phyloP scores from a whole-genome alignment of 1,284 basidiomycete genomes.

The Sanguinoderma infundibulare region DNA sequence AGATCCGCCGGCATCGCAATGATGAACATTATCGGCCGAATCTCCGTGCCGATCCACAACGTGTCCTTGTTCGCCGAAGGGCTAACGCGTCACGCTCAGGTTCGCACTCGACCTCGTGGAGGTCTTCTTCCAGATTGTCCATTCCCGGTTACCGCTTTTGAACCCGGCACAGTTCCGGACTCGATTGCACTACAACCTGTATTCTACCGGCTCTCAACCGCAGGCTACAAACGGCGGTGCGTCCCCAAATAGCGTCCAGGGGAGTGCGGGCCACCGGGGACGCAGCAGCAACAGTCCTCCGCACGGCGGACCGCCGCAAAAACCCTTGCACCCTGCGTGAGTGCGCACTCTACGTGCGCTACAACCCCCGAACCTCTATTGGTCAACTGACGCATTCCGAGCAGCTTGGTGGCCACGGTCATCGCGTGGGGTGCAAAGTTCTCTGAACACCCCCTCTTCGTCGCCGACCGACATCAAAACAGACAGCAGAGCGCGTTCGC shows the following conservation, averaged over 20 bases:
- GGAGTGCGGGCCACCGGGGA: constrained; percentile 16
- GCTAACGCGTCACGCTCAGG: constrained; percentile 45
- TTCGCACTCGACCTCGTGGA: constrained; percentile 89
- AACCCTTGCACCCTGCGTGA: constrained; percentile 32
- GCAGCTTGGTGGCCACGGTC: constrained; percentile 75
- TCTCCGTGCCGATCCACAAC: background rate
- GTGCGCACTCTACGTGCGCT: constrained; percentile 3
- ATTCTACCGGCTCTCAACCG: constrained; percentile 30
- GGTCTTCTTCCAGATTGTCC: constrained; percentile 88
- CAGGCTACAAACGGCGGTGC: constrained; percentile 10
- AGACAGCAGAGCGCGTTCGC: constrained; percentile 77
- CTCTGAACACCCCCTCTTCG: constrained; percentile 83
- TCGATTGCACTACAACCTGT: constrained; percentile 59
- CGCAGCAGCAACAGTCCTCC: constrained; percentile 24
- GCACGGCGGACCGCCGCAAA: constrained; percentile 20
- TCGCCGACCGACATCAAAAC: constrained; percentile 76
- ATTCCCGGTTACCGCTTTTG: constrained; percentile 81
- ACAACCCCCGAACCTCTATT: background rate
- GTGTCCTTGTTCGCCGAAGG: background rate
- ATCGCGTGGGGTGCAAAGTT: constrained; percentile 94
- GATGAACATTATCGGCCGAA: background rate
- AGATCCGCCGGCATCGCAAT: background rate
- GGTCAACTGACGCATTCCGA: background rate
- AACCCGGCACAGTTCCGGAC: constrained; percentile 78
- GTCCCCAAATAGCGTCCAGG: constrained; percentile 20